Conservation (phyloP, 1,139 yeast genomes). For the Ogataea hybrid region DNA sequence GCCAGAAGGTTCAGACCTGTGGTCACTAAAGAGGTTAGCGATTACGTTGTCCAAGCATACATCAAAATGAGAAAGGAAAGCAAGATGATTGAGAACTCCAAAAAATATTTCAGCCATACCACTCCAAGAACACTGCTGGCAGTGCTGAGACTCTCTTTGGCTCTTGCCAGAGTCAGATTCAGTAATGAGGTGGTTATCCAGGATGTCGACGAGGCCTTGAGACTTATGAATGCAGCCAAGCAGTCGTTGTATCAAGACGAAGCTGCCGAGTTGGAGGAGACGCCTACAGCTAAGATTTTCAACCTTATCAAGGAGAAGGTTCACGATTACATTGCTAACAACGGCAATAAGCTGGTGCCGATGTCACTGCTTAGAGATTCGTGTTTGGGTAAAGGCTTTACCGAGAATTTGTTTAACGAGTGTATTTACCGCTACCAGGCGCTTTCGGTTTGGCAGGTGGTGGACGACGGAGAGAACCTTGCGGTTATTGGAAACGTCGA, state of each 20-base stretch:
- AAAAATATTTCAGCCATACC: slow-evolving; percentile 81
- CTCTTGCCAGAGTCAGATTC: slow-evolving; percentile 86
- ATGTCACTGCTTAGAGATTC: slow-evolving; percentile 61
- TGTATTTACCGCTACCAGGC: slow-evolving; percentile 74
- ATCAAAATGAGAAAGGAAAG: slow-evolving; percentile 92
- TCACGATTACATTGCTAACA: slow-evolving; percentile 19
- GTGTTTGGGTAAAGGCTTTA: slow-evolving; percentile 81
- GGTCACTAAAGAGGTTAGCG: slow-evolving; percentile 84
- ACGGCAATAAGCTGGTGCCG: slow-evolving; percentile 38
- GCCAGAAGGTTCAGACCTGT: slow-evolving; percentile 87
- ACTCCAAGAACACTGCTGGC: slow-evolving; percentile 95
- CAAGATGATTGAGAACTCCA: slow-evolving; percentile 72
- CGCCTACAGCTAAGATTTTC: slow-evolving; percentile 45
- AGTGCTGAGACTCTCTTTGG: slow-evolving; percentile 90
- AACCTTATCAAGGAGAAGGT: slow-evolving; percentile 39
- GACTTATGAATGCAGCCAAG: slow-evolving; percentile 83
- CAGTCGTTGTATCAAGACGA: slow-evolving; percentile 67
- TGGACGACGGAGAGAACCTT: slow-evolving; percentile 61
- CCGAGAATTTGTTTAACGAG: slow-evolving; percentile 71
- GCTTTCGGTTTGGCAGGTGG: slow-evolving; percentile 73
- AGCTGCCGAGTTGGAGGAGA: slow-evolving; percentile 49
- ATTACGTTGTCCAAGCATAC: slow-evolving; percentile 82
- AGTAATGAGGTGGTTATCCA: slow-evolving; percentile 64
- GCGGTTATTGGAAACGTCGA: slow-evolving; percentile 35
- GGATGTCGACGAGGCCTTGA: slow-evolving; percentile 95